phyloP scores from a whole-genome alignment of 1,284 basidiomycete genomes.

The Apiotrichum laibachii region DNA sequence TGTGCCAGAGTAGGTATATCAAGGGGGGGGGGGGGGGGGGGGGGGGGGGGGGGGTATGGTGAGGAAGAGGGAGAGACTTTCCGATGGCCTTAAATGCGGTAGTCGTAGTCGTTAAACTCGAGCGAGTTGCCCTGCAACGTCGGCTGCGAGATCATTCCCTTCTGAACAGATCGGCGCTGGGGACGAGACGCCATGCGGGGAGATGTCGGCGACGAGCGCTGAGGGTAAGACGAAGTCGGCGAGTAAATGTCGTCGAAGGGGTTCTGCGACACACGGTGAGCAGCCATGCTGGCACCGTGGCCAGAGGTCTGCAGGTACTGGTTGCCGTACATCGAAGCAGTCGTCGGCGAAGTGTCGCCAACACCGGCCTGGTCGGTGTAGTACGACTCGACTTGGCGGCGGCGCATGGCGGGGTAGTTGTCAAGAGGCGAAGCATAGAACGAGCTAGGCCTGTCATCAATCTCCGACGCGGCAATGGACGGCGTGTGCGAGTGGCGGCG shows the following conservation, averaged over 20 bases:
- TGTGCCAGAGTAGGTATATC: slow-evolving; percentile 8
- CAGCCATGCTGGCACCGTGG: not conserved
- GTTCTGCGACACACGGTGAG: slow-evolving; percentile 29
- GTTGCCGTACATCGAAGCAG: slow-evolving; percentile 26
- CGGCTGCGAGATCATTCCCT: slow-evolving; percentile 49
- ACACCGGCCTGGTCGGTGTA: slow-evolving; percentile 18
- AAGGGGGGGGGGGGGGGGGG: not conserved
- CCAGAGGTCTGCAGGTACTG: slow-evolving; percentile 23
- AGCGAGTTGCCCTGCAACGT: slow-evolving; percentile 50
- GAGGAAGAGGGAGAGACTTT: not conserved
- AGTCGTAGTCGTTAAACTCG: slow-evolving; percentile 47
- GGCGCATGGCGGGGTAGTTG: slow-evolving; percentile 44
- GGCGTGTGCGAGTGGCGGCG: slow-evolving; percentile 35
- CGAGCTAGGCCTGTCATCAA: slow-evolving; percentile 50
- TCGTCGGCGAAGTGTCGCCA: slow-evolving; percentile 17
- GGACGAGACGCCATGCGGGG: slow-evolving; percentile 19
- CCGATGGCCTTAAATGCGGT: not conserved
- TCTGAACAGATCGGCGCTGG: slow-evolving; percentile 37
- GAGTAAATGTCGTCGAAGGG: slow-evolving; percentile 51
- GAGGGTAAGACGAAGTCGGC: slow-evolving; percentile 27
- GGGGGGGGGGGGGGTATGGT: not conserved
- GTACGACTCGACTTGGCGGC: slow-evolving; percentile 26
- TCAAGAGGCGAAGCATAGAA: slow-evolving; percentile 52
- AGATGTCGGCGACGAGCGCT: slow-evolving; percentile 10
- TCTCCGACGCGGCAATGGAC: slow-evolving; percentile 48